phyloP scores from a whole-genome alignment of 208 protist species.

The Porcisia deanei region DNA sequence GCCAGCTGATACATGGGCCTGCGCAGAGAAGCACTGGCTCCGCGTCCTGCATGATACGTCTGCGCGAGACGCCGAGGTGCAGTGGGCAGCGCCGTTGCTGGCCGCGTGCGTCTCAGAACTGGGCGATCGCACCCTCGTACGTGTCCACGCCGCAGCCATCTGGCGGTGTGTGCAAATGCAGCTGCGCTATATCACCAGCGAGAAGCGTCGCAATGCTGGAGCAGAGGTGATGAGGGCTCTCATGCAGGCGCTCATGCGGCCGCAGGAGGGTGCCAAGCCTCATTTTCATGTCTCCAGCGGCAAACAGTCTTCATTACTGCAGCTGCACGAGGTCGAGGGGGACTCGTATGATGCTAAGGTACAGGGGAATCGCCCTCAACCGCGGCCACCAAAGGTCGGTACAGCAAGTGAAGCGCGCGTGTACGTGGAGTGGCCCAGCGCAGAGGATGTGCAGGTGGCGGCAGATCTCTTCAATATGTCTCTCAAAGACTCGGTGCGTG shows the following conservation, averaged over 20 bases:
- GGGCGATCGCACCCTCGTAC: slow-evolving; percentile 17
- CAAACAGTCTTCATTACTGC: not conserved
- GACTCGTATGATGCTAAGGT: not conserved
- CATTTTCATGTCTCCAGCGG: not conserved
- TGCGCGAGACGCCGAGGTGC: slow-evolving; percentile 30
- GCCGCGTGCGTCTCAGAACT: slow-evolving; percentile 39
- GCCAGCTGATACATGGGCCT: slow-evolving; percentile 39
- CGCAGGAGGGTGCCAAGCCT: not conserved
- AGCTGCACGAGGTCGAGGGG: not conserved
- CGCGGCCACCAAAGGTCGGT: slow-evolving; percentile 1
- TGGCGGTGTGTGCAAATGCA: slow-evolving; percentile 12
- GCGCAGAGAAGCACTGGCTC: slow-evolving; percentile 34
- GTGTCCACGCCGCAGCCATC: slow-evolving; percentile 10
- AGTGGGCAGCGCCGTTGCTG: slow-evolving; percentile 45
- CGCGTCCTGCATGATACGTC: slow-evolving; percentile 32
- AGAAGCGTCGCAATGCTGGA: slow-evolving; percentile 9
- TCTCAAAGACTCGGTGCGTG: slow-evolving; percentile 11
- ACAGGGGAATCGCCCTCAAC: not conserved
- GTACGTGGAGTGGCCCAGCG: slow-evolving; percentile 14
- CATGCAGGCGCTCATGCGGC: slow-evolving; percentile 20
- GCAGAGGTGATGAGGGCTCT: slow-evolving; percentile 12
- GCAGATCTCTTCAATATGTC: slow-evolving; percentile 19
- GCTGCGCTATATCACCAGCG: slow-evolving; percentile 28
- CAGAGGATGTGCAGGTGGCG: slow-evolving; percentile 14
- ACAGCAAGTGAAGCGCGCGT: slow-evolving; percentile 14